A percentile compares a stretch with the other conserved stretches of the same genome.
Evolutionary conservation across 306 rosid genomes (phyloP).

Genomic region (Malus orientalis): DNA sequence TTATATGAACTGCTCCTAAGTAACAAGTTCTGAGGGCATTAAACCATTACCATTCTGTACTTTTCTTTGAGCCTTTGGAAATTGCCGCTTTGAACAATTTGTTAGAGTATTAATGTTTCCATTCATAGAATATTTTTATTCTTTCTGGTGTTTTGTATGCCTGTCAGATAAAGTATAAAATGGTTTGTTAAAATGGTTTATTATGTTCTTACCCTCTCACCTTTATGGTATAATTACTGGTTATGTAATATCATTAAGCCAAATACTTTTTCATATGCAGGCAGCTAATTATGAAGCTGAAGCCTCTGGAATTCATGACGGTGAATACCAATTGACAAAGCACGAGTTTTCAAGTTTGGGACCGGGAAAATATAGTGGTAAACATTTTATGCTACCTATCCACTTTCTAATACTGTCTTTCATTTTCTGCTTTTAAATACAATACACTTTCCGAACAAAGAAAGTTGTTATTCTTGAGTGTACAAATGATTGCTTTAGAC

Average conservation of each 20-base stretch:
- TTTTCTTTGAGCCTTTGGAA: neutral
- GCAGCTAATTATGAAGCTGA: constrained; percentile 88
- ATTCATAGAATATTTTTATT: no score
- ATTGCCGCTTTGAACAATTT: neutral
- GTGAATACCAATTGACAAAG: constrained; percentile 75
- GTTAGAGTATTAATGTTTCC: neutral
- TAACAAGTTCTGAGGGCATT: neutral
- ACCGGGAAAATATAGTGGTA: constrained; percentile 88
- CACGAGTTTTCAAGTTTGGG: constrained; percentile 69
- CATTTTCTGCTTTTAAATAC: neutral
- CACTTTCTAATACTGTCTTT: neutral
- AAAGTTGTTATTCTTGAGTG: no score
- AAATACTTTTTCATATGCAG: constrained; percentile 38
- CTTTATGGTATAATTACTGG: no score
- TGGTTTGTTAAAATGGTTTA: neutral
- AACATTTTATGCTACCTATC: constrained; percentile 10
- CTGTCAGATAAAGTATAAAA: neutral
- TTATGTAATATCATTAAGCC: neutral
- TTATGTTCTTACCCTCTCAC: neutral
- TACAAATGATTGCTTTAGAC: neutral
- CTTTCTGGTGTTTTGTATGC: neutral
- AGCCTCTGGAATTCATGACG: constrained; percentile 58
- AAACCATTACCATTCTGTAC: neutral
- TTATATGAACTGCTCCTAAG: no score
- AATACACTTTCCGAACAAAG: no score